Base-by-base conservation (phyloP, 345 rosid species). In the Pelargonium nanum region DNA sequence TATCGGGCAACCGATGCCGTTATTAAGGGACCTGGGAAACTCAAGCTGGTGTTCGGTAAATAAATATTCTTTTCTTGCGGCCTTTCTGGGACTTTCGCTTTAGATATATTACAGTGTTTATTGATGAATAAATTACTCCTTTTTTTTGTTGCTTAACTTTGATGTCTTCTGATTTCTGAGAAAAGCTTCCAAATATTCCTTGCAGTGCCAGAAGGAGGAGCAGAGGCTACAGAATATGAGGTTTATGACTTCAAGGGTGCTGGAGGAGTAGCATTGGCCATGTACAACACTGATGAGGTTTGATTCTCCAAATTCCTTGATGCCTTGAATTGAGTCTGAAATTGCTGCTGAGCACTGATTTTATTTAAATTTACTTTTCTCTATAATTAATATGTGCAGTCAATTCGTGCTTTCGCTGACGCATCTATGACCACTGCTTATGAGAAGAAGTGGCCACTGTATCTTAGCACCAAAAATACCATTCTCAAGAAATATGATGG, bases 251-350 rank as follows among this genome's bases (percentile, higher is more conserved):
- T 93, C 68, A 83, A 82, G 0, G 99, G 99, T 61, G 90, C 78
- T 24, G 99, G 99, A 0, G 98, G 98, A 65, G 99, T 93, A 50
- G 86, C 96, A 30, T 65, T 80, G 78, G 60, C 95, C 69, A 93
- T 89, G 99, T 93, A 93, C 65, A 93, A 93, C 80, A 93, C 99
- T 55, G 99, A 93, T 72, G 99, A 93, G 90, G 98, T 88, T 57
- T 66, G 71, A 19, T 53, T 65, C 15, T 2, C 3, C 15, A 40
- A 40, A 40, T 40, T 40, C 16, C 2, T 6, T 12, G 9, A 12
- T 40, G 48, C 16, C 48, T 40, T 40, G 4, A 17, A 40, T 40
- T 40, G 48, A 6, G 48, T 40, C 10, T 2, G 10, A 12, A 3
- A 40, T 40, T 40, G 48, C 48, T 12, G 2, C 48, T 9, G 10